These are phyloP conservation scores for Trematosphaeria pertusa DNA, from an alignment of 2,329 filamentous ascomycete genomes.

Conservation along the genomic window DNA sequence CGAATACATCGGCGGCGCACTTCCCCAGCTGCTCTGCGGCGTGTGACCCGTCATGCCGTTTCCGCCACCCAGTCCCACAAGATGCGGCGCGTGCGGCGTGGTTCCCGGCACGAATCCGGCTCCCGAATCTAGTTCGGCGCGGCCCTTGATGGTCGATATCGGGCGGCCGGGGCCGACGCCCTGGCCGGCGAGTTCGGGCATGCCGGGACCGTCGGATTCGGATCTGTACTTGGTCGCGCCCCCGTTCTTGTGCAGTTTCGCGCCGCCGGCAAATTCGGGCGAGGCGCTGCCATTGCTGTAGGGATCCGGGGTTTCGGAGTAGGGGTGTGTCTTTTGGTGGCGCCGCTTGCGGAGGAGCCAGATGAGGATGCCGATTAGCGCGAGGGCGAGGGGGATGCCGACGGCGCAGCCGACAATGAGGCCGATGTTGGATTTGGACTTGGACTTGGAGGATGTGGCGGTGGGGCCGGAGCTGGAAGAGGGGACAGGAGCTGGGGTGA, in stretches of 20 bases:
- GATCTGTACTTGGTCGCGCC: conserved; percentile 18
- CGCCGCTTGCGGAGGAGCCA: conserved; percentile 43
- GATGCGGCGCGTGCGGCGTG: conserved; percentile 34
- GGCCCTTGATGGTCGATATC: conserved; percentile 33
- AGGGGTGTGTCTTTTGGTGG: conserved; percentile 26
- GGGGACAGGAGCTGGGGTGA: conserved; percentile 10
- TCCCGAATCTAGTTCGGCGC: conserved; percentile 40
- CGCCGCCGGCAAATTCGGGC: conserved; percentile 29
- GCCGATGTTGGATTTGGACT: conserved; percentile 28
- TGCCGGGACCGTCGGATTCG: conserved; percentile 20
- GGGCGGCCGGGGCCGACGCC: conserved; percentile 38
- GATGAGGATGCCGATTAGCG: conserved; percentile 36
- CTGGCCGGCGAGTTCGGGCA: conserved; percentile 38
- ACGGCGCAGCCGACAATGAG: conserved; percentile 47
- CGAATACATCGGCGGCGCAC: conserved; percentile 39
- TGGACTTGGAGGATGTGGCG: conserved; percentile 1
- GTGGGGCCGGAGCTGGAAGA: conserved; percentile 5
- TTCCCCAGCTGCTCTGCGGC: conserved; percentile 29
- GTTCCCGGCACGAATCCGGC: conserved; percentile 33
- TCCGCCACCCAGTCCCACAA: conserved; percentile 41
- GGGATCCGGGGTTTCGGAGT: conserved; percentile 21
- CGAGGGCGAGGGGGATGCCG: conserved; percentile 43
- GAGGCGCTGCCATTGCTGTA: conserved; percentile 22
- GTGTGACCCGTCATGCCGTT: conserved; percentile 20
- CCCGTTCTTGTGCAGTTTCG: conserved; percentile 24